phyloP scores from a whole-genome alignment of 176 grass and related monocot species.

The Phragmites australis region DNA sequence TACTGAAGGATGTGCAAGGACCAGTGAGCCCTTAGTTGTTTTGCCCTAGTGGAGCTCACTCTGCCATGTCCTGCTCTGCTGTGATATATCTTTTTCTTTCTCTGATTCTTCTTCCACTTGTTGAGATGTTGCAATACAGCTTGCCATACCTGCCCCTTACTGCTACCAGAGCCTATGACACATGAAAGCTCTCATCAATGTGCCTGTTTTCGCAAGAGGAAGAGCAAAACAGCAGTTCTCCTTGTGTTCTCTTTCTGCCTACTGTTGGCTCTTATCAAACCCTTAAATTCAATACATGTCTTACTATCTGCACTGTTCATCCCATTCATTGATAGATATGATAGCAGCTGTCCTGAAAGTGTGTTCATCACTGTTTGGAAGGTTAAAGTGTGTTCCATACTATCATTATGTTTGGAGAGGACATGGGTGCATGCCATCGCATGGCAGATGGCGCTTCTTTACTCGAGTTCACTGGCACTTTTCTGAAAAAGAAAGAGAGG shows the following conservation, averaged over 20 bases:
- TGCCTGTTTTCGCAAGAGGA: conserved; percentile 18
- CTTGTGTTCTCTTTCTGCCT: neutral
- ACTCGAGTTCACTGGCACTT: conserved; percentile 12
- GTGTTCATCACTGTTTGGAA: conserved; percentile 38
- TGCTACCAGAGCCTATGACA: neutral
- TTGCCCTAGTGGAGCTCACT: conserved; percentile 32
- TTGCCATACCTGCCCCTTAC: conserved; percentile 36
- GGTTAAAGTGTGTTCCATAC: conserved; percentile 53
- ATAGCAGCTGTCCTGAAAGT: conserved; percentile 31
- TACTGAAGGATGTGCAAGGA: conserved; percentile 21
- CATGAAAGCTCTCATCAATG: conserved; percentile 17
- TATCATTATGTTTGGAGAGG: conserved; percentile 44
- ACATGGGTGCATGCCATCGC: neutral
- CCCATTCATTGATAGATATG: conserved; percentile 12
- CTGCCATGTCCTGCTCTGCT: conserved; percentile 21
- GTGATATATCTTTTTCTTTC: conserved; percentile 11
- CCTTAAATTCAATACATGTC: neutral
- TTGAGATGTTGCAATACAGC: conserved; percentile 49
- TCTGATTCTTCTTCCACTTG: conserved; percentile 17
- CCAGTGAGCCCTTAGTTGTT: conserved; percentile 45
- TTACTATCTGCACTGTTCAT: neutral
- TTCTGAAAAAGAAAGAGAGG: neutral
- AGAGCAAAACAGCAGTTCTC: neutral
- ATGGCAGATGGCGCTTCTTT: conserved; percentile 47
- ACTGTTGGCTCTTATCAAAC: neutral